Conservation (phyloP, 768 basidiomycete species). For the Mycena capillaripes region DNA sequence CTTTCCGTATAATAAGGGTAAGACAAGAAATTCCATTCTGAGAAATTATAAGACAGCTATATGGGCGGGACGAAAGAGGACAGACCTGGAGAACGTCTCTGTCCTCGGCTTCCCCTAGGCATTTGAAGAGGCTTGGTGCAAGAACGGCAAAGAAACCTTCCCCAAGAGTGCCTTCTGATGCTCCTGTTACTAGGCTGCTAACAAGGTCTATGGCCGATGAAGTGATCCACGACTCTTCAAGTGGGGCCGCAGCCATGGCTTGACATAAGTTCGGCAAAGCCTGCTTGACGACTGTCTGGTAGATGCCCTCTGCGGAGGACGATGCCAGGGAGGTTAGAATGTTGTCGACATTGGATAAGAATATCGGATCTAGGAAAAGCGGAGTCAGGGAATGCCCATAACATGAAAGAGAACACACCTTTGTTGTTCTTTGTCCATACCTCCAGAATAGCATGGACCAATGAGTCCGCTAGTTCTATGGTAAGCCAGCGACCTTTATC, state of each 20-base stretch:
- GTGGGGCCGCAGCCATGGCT: slow-evolving; percentile 70
- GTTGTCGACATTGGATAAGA: slow-evolving; percentile 88
- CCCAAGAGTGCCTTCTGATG: slow-evolving; percentile 74
- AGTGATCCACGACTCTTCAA: slow-evolving; percentile 80
- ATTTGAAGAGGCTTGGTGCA: slow-evolving; percentile 81
- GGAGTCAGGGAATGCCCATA: neutral
- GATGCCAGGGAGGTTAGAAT: slow-evolving; percentile 80
- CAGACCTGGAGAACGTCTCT: slow-evolving; percentile 85
- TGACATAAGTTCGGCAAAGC: slow-evolving; percentile 81
- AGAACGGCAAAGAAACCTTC: slow-evolving; percentile 84
- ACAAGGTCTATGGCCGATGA: slow-evolving; percentile 88
- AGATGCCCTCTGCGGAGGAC: slow-evolving; percentile 70
- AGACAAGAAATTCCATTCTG: slow-evolving; percentile 89
- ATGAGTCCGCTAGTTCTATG: slow-evolving; percentile 70
- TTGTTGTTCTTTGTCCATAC: slow-evolving; percentile 91
- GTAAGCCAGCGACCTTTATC: slow-evolving; percentile 83
- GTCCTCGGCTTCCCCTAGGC: slow-evolving; percentile 81
- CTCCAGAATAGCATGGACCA: slow-evolving; percentile 78
- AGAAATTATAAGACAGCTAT: neutral
- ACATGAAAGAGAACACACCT: slow-evolving; percentile 58
- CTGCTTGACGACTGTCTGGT: slow-evolving; percentile 79
- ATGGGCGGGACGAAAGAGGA: slow-evolving; percentile 7
- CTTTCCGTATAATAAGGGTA: slow-evolving; percentile 89
- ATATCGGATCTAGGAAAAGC: slow-evolving; percentile 77
- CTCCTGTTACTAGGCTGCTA: slow-evolving; percentile 78